Evolutionary conservation across 306 rosid species (phyloP), one percentile per base, ranked within the genome.

Genomic region (Cucumis hystrix): DNA sequence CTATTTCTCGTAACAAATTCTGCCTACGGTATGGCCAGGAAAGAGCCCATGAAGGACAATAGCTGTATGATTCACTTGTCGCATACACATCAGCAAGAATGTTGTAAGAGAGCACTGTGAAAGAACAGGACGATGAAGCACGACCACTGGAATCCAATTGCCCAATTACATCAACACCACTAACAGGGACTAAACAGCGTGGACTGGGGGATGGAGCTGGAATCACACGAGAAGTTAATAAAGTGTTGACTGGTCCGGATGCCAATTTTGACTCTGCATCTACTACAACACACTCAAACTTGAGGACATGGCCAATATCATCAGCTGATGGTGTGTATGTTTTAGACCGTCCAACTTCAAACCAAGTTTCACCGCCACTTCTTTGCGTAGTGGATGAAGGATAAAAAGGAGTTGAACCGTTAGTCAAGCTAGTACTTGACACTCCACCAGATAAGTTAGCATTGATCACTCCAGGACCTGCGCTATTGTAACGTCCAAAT

Each of bases 21-120:
- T 95, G 99, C 83, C 93, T 84, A 74, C 99, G 99, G 79, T 95
- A 95, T 52, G 96, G 91, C 99, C 99, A 95, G 43, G 97, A 92
- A 75, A 95, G 97, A 76, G 99, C 99, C 97, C 97, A 95, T 37
- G 97, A 83, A 76, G 97, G 99, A 80, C 99, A 95, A 79, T 92
- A 95, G 82, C 88, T 85, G 83, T 86, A 92, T 79, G 87, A 82
- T 57, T 90, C 97, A 80, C 78, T 92, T 68, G 99, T 88, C 73
- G 97, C 97, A 84, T 87, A 88, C 37, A 85, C 85, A 78, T 95
- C 99, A 75, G 91, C 91, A 89, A 95, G 83, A 79, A 90, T 86
- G 88, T 95, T 95, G 91, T 95, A 95, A 16, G 99, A 95, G 33
- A 95, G 90, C 83, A 91, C 96, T 17, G 93, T 87, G 85, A 92